Conservation (phyloP, 257 asterid genomes). For the Solanum etuberosum region DNA sequence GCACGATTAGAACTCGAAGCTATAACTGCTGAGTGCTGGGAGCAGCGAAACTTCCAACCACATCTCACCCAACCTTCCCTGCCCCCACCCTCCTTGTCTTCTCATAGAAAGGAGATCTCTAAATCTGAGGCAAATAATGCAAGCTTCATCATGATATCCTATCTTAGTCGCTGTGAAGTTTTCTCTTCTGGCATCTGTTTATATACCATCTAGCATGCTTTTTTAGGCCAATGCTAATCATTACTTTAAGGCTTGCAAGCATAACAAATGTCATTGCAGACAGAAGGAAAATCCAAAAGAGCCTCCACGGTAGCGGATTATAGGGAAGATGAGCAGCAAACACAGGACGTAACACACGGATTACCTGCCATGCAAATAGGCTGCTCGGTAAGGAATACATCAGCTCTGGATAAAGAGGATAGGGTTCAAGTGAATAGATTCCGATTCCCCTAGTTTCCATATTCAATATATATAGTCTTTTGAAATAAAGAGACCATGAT, state of each 20-base stretch:
- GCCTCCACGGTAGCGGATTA: slow-evolving; percentile 65
- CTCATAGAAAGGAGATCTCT: background rate
- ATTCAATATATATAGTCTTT: background rate
- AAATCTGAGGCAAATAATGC: background rate
- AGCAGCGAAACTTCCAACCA: background rate
- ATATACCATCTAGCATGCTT: slow-evolving; percentile 82
- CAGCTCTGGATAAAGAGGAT: background rate
- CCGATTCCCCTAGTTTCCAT: background rate
- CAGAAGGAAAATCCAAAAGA: slow-evolving; percentile 61
- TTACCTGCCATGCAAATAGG: slow-evolving; percentile 37
- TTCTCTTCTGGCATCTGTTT: slow-evolving; percentile 68
- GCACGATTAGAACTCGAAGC: background rate
- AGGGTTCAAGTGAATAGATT: background rate
- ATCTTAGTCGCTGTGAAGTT: slow-evolving; percentile 64
- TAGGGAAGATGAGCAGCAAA: slow-evolving; percentile 81
- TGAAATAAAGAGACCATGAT: background rate
- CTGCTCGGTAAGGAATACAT: background rate
- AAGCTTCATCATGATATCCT: background rate
- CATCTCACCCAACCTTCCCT: background rate
- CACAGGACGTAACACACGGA: slow-evolving; percentile 79
- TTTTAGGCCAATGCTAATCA: slow-evolving; percentile 80
- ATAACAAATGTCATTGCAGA: slow-evolving; percentile 62
- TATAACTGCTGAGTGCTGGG: background rate
- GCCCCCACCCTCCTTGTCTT: background rate
- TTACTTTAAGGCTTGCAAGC: slow-evolving; percentile 81